Evolutionary conservation across 805 yeast species (phyloP).

Genomic region (Candida sanyiensis): DNA sequence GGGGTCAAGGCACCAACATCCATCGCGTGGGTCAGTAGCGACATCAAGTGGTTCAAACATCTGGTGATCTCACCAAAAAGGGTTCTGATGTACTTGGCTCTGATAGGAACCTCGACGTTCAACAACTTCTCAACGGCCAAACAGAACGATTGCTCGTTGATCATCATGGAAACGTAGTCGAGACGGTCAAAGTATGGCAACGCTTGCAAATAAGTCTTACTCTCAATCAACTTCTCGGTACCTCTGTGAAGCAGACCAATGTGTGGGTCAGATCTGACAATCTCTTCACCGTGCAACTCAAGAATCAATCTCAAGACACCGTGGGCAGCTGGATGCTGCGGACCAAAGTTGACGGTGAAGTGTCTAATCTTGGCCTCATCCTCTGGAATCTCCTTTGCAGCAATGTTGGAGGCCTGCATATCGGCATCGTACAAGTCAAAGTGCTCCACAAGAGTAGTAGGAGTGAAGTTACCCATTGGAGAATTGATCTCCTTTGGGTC

Average conservation of each 20-base stretch:
- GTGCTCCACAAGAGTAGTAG: constrained; percentile 26
- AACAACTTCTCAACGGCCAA: constrained; percentile 80
- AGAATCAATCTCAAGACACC: constrained; percentile 83
- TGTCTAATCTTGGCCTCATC: constrained; percentile 57
- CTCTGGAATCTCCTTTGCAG: constrained; percentile 22
- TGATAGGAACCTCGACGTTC: constrained; percentile 77
- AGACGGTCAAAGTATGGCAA: constrained; percentile 83
- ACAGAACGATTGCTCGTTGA: constrained; percentile 80
- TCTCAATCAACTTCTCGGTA: constrained; percentile 81
- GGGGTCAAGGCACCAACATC: constrained; percentile 94
- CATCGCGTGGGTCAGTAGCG: constrained; percentile 83
- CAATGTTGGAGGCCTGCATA: constrained; percentile 21
- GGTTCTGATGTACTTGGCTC: constrained; percentile 82
- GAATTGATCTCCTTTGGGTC: constrained; percentile 29
- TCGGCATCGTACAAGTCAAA: constrained; percentile 35
- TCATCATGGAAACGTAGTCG: constrained; percentile 85
- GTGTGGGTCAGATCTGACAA: constrained; percentile 82
- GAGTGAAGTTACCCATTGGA: constrained; percentile 35
- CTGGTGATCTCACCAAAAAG: constrained; percentile 85
- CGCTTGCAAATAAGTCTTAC: constrained; percentile 83
- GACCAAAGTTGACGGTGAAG: constrained; percentile 86
- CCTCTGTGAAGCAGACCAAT: constrained; percentile 86
- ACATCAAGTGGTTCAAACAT: constrained; percentile 78
- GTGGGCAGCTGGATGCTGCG: constrained; percentile 94
- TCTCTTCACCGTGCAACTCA: constrained; percentile 86